phyloP scores from a whole-genome alignment of 2,329 filamentous ascomycete genomes.

The Metarhizium sp. region DNA sequence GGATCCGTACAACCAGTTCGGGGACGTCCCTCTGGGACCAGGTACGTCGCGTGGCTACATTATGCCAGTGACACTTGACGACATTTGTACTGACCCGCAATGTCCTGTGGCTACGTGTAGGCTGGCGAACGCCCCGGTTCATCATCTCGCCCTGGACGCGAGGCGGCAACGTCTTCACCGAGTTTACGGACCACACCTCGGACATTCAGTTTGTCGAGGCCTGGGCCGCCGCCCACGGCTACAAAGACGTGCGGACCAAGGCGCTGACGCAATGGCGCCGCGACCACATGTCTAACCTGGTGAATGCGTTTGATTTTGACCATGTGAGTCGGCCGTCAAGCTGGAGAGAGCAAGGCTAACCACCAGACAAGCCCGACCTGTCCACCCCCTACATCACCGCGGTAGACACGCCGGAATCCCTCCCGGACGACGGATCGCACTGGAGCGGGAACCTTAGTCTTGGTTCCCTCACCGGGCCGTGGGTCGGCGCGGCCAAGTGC shows the following conservation, averaged over 20 bases:
- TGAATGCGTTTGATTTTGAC: conserved; percentile 29
- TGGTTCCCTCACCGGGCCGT: conserved; percentile 10
- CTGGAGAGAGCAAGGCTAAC: neutral
- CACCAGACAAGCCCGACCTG: conserved; percentile 5
- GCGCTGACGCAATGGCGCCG: conserved; percentile 17
- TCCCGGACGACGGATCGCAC: conserved; percentile 3
- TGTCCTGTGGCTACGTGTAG: conserved; percentile 3
- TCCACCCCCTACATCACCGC: conserved; percentile 5
- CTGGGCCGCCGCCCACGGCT: conserved; percentile 26
- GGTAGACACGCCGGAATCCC: conserved; percentile 1
- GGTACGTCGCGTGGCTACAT: conserved; percentile 9
- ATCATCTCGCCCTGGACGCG: conserved; percentile 46
- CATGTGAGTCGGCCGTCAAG: conserved; percentile 13
- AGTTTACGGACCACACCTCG: conserved; percentile 42
- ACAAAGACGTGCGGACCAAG: conserved; percentile 20
- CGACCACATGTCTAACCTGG: conserved; percentile 18
- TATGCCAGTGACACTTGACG: too few relatives aligned
- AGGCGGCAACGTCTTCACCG: conserved; percentile 42
- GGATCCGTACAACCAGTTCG: conserved; percentile 22
- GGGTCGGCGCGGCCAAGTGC: conserved; percentile 11
- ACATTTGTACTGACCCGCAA: too few relatives aligned
- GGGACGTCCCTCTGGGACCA: conserved; percentile 17
- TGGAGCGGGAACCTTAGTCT: conserved; percentile 9
- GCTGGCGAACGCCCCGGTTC: conserved; percentile 39
- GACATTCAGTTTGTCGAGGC: conserved; percentile 43